Conservation (phyloP, 371 early-diverging fungal genomes). For the Nematocida parisii region DNA sequence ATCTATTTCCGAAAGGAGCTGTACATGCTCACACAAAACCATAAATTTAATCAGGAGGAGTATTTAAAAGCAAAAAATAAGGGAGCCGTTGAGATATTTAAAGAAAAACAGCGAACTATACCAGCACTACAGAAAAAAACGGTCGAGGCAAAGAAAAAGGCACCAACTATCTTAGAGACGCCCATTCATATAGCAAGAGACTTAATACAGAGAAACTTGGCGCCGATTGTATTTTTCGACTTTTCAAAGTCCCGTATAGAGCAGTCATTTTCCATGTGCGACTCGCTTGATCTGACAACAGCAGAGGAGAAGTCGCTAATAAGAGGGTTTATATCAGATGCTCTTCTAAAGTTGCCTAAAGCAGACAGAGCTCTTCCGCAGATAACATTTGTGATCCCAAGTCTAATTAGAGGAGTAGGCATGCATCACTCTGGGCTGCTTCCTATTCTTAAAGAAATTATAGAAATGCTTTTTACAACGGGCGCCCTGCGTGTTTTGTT, state of each 20-base stretch:
- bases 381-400: constrained; percentile 77
- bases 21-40: constrained; percentile 25
- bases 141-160: constrained; percentile 57
- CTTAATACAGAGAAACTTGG: constrained; percentile 55
- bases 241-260: constrained; percentile 67
- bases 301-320: constrained; percentile 62
- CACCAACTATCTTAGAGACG: constrained; percentile 47
- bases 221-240: constrained; percentile 67
- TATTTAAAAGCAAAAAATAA: constrained; percentile 43
- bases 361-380: constrained; percentile 76
- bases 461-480: constrained; percentile 87
- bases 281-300: constrained; percentile 61
- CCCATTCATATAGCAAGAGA: constrained; percentile 62
- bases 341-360: constrained; percentile 59
- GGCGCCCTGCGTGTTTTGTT: constrained; percentile 84
- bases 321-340: constrained; percentile 55
- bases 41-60: constrained; percentile 45
- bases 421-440: constrained; percentile 93
- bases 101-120: constrained; percentile 11
- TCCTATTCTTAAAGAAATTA: constrained; percentile 90
- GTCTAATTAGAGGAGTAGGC: constrained; percentile 84
- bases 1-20: constrained; percentile 72
- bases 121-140: neutral
- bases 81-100: constrained; percentile 49
- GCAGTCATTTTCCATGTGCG: constrained; percentile 56